phyloP scores from a whole-genome alignment of 306 rosid species.

The Prunus campanulata region DNA sequence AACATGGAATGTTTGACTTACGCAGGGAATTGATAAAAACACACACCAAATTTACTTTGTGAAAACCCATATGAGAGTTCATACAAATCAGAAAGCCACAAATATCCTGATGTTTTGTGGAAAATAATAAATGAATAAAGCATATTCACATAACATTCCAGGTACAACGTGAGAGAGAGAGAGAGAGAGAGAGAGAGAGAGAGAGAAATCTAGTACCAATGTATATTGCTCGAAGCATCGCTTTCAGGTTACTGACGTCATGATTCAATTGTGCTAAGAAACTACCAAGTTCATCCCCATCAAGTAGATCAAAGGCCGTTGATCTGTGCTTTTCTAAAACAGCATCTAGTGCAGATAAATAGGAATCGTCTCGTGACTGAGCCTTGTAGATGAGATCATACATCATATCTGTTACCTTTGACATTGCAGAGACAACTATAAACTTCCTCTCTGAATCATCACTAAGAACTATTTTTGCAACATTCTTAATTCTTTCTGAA shows the following conservation, averaged over 20 bases:
- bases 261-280: slow-evolving; percentile 67
- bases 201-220: slow-evolving; percentile 46
- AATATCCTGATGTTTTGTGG: neutral
- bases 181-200: slow-evolving; percentile 7
- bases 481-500: slow-evolving; percentile 78
- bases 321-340: slow-evolving; percentile 78
- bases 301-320: slow-evolving; percentile 79
- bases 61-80: neutral
- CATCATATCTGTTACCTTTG: slow-evolving; percentile 98
- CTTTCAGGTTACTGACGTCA: slow-evolving; percentile 78
- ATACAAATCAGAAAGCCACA: neutral
- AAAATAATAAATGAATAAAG: neutral
- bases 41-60: neutral
- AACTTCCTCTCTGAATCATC: slow-evolving; percentile 85
- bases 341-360: slow-evolving; percentile 68
- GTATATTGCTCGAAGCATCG: slow-evolving; percentile 97
- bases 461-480: slow-evolving; percentile 59
- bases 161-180: neutral
- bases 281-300: slow-evolving; percentile 65
- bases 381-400: slow-evolving; percentile 84
- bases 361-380: slow-evolving; percentile 82
- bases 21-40: neutral
- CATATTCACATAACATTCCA: neutral
- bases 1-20: neutral
- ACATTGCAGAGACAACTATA: slow-evolving; percentile 94